Evolutionary conservation across 176 grass and related monocot species (phyloP).

Genomic region (Microstegium vimineum): DNA sequence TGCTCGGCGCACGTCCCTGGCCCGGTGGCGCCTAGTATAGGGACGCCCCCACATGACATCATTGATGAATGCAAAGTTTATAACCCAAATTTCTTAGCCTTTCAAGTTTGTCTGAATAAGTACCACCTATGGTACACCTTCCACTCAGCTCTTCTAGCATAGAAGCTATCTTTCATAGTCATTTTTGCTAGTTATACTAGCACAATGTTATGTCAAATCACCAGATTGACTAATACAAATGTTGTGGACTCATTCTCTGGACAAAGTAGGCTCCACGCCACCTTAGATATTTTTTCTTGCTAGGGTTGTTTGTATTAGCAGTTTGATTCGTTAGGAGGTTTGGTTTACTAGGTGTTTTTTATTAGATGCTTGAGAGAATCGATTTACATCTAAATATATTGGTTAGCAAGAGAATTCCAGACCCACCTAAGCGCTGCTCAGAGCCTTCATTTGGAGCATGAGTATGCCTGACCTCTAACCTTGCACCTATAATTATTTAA

Average conservation of each 20-base stretch:
- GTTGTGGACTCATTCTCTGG: not conserved
- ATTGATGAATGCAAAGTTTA: not conserved
- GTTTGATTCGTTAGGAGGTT: not conserved
- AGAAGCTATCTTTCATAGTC: not conserved
- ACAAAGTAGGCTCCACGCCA: not conserved
- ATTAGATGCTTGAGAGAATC: not conserved
- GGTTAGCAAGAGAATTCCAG: not conserved
- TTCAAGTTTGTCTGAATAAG: not conserved
- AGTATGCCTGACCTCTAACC: not conserved
- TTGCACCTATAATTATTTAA: not conserved
- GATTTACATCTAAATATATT: not conserved
- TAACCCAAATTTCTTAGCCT: not conserved
- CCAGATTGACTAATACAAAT: not conserved
- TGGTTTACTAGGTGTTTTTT: not conserved
- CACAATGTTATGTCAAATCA: not conserved
- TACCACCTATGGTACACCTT: not conserved
- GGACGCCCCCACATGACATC: too few species aligned
- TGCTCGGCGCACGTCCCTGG: too few species aligned
- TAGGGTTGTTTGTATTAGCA: not conserved
- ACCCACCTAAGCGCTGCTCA: not conserved
- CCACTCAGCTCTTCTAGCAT: not conserved
- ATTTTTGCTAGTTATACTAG: not conserved
- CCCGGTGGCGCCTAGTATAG: too few species aligned
- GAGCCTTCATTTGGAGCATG: not conserved
- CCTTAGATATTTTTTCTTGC: not conserved